phyloP scores from a whole-genome alignment of 2,329 filamentous ascomycete genomes.

The Talaromyces sp. region DNA sequence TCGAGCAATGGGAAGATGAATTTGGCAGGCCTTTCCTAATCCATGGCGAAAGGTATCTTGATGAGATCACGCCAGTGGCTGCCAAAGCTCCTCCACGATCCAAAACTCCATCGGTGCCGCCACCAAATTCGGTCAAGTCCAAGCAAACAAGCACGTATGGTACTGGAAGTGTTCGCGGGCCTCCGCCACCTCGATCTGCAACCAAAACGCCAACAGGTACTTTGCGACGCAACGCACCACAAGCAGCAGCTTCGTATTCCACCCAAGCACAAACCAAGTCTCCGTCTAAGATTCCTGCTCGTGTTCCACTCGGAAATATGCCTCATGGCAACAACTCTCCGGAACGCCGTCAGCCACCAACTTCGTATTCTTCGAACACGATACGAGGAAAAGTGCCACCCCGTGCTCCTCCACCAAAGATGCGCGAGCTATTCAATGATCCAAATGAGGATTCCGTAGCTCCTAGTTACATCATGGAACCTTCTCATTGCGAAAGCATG shows the following conservation, averaged over 20 bases:
- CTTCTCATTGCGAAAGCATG: constrained; percentile 53
- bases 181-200: constrained; percentile 42
- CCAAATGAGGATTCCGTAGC: constrained; percentile 39
- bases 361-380: constrained; percentile 40
- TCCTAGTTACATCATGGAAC: constrained; percentile 29
- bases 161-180: constrained; percentile 34
- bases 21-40: constrained; percentile 91
- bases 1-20: constrained; percentile 88
- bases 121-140: constrained; percentile 28
- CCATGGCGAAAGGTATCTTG: constrained; percentile 85
- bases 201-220: constrained; percentile 48
- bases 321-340: constrained; percentile 68
- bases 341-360: constrained; percentile 59
- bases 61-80: constrained; percentile 65
- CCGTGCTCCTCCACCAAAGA: constrained; percentile 70
- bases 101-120: constrained; percentile 43
- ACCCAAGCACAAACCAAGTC: constrained; percentile 31
- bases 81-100: constrained; percentile 63
- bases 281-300: constrained; percentile 48
- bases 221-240: constrained; percentile 38
- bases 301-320: constrained; percentile 47
- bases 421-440: constrained; percentile 73
- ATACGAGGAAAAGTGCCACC: constrained; percentile 50
- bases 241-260: constrained; percentile 5
- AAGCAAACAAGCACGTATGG: constrained; percentile 31